A percentile compares a stretch with the other conserved stretches of the same genome.
These are phyloP conservation scores for Phaffia tasmanica DNA, from an alignment of 768 basidiomycete genomes.

Conservation along the genomic window DNA sequence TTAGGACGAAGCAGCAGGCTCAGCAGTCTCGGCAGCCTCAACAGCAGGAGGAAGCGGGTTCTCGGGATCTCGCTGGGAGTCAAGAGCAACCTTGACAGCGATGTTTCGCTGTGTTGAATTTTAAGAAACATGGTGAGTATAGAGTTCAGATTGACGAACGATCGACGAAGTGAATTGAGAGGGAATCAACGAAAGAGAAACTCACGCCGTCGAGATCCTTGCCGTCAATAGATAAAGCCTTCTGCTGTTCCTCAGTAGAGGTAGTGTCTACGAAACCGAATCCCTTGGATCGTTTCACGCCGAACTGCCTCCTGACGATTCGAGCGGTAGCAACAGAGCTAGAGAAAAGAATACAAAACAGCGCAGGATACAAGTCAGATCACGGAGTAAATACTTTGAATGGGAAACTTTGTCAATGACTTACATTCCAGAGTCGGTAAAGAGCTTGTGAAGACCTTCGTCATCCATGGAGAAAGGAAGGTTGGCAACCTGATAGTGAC, in stretches of 20 bases:
- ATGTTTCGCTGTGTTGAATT: constrained; percentile 49
- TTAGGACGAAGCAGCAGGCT: constrained; percentile 2
- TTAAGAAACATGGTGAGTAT: neutral
- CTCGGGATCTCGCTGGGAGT: constrained; percentile 48
- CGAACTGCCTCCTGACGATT: constrained; percentile 48
- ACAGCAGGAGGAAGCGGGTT: constrained; percentile 11
- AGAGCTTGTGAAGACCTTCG: constrained; percentile 62
- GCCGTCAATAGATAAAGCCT: constrained; percentile 79
- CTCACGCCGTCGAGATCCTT: constrained; percentile 59
- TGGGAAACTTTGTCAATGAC: constrained; percentile 41
- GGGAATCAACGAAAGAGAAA: neutral
- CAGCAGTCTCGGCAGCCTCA: constrained; percentile 5
- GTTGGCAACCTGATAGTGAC: constrained; percentile 50
- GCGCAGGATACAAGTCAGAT: neutral
- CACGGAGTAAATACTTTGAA: constrained; percentile 37
- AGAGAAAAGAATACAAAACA: neutral
- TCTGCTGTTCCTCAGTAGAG: constrained; percentile 73
- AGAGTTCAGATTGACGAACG: neutral
- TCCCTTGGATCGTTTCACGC: constrained; percentile 63
- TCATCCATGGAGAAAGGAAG: constrained; percentile 91
- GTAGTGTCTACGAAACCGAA: constrained; percentile 97
- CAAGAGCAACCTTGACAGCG: constrained; percentile 92
- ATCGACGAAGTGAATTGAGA: neutral
- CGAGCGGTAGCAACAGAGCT: constrained; percentile 45
- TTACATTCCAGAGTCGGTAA: constrained; percentile 71